phyloP scores from a whole-genome alignment of 2,329 filamentous ascomycete genomes.

The Phyllosticta ampelicida region DNA sequence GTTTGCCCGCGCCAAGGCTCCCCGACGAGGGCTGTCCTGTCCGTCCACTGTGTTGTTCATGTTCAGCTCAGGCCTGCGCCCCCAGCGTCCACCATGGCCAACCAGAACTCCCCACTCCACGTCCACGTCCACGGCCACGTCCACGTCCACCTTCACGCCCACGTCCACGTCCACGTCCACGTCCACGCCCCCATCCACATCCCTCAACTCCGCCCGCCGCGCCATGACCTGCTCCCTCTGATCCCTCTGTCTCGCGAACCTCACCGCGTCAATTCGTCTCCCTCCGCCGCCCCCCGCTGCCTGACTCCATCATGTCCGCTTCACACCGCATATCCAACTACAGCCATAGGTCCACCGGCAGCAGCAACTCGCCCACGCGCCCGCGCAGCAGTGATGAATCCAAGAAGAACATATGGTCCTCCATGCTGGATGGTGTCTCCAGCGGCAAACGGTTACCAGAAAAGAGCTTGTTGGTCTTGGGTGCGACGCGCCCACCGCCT shows the following conservation, averaged over 20 bases:
- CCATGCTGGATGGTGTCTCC: conserved; percentile 81
- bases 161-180: conserved; percentile 1
- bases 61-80: background rate
- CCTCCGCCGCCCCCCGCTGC: conserved; percentile 1
- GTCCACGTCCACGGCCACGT: conserved; percentile 1
- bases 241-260: background rate
- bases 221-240: conserved; percentile 8
- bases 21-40: no score
- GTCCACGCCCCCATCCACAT: background rate
- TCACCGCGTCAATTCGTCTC: conserved; percentile 3
- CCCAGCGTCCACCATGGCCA: background rate
- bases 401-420: conserved; percentile 88
- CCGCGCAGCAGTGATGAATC: conserved; percentile 48
- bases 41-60: no score
- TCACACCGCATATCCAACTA: conserved; percentile 9
- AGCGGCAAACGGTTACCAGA: conserved; percentile 83
- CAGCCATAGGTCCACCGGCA: conserved; percentile 9
- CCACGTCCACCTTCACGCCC: background rate
- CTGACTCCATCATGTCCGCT: conserved; percentile 6
- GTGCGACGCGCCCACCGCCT: conserved; percentile 36
- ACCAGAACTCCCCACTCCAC: conserved; percentile 6
- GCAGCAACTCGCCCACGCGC: conserved; percentile 16
- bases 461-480: conserved; percentile 81
- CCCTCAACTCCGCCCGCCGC: background rate
- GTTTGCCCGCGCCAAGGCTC: background rate